phyloP scores from a whole-genome alignment of 805 yeast species.

The Kodamaea laetipori region DNA sequence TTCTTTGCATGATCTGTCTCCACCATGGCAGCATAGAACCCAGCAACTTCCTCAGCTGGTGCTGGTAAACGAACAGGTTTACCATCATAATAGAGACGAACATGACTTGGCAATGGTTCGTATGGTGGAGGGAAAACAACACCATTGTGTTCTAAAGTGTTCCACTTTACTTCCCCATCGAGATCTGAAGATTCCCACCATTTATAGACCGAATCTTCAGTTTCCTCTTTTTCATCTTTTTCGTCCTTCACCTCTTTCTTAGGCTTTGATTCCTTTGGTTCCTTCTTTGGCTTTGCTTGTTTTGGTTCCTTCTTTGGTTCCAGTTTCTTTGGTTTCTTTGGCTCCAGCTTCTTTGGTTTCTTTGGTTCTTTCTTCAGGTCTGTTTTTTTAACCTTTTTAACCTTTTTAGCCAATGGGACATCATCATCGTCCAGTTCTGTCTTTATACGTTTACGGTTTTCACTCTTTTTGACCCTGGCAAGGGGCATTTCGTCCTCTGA shows the following conservation, averaged over 20 bases:
- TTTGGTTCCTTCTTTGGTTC: background rate
- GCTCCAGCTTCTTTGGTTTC: slow-evolving; percentile 6
- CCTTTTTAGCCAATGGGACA: slow-evolving; percentile 19
- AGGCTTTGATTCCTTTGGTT: slow-evolving; percentile 7
- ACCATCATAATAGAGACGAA: slow-evolving; percentile 75
- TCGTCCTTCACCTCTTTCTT: slow-evolving; percentile 11
- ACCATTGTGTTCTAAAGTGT: slow-evolving; percentile 81
- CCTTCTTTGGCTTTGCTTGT: slow-evolving; percentile 10
- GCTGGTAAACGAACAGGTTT: slow-evolving; percentile 72
- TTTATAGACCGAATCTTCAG: slow-evolving; percentile 11
- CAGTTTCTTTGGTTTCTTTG: slow-evolving; percentile 14
- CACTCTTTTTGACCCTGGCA: slow-evolving; percentile 4
- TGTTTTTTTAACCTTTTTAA: slow-evolving; percentile 15
- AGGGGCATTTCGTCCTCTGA: slow-evolving; percentile 16
- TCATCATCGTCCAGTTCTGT: slow-evolving; percentile 19
- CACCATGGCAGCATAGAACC: slow-evolving; percentile 86
- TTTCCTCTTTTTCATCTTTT: slow-evolving; percentile 10
- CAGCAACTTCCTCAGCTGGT: slow-evolving; percentile 95
- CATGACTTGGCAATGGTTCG: slow-evolving; percentile 77
- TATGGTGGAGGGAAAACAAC: slow-evolving; percentile 93
- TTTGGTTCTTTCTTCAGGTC: slow-evolving; percentile 3
- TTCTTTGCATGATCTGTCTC: slow-evolving; percentile 88
- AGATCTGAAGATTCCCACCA: slow-evolving; percentile 86
- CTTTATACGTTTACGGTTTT: slow-evolving; percentile 4
- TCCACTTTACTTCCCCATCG: slow-evolving; percentile 84